Base-by-base conservation (phyloP, 768 basidiomycete species). In the Lentinula sp. region DNA sequence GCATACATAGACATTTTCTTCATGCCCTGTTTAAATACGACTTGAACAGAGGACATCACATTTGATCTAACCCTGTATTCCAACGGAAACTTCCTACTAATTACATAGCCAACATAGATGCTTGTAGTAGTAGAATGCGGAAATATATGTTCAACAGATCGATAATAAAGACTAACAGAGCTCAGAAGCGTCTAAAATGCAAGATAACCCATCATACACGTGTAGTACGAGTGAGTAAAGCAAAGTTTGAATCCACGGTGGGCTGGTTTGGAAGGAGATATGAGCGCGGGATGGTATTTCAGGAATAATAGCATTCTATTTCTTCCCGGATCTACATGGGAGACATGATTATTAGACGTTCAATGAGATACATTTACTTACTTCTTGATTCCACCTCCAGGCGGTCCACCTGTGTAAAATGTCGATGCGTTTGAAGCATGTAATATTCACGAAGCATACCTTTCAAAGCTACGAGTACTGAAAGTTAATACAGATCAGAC, bases 341-440 rank as follows among this genome's bases (percentile, higher is more conserved):
- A 45, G 5, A 34, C 9, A 15, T 28, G 18, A 28, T 40, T 13
- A 6, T 18, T 6, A 9, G 18, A 13, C 10, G 3, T 15, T 42
- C 15, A 21, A 1, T 11, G 56, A 52, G 60, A 61, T 31, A 53
- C 56, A 57, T 31, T 1, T 23, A 79, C 88, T 67, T 74, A 92
- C 91, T 93, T 93, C 83, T 93, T 93, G 80, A 93, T 91, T 28
- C 92, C 78, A 18, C 81, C 85, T 56, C 84, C 84, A 57, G 86
- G 80, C 9, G 88, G 76, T 21, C 90, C 90, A 63, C 83, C 91
- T 91, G 69, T 32, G 46, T 31, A 61, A 42, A 48, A 60, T 61
- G 60, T 62, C 34, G 64, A 15, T 35, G 54, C 61, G 63, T 54
- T 37, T 56, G 50, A 39, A 56, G 53, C 43, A 57, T 28, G 61